phyloP scores from a whole-genome alignment of 2,329 filamentous ascomycete genomes.

The Pyricularia grisea region DNA sequence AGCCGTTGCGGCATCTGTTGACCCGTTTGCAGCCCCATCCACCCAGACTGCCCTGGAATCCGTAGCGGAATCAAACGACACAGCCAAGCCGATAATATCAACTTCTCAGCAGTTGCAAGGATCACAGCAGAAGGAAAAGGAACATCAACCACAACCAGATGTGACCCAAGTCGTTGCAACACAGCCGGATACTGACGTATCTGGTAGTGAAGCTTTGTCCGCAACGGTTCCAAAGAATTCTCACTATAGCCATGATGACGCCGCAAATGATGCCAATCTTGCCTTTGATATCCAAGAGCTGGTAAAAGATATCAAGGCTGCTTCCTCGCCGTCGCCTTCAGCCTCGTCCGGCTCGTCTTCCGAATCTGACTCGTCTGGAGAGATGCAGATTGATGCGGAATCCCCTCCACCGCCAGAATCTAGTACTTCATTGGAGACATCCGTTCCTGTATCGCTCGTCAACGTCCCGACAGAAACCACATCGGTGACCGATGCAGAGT shows the following conservation, averaged over 20 bases:
- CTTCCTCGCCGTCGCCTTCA: constrained; percentile 8
- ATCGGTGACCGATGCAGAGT: background rate
- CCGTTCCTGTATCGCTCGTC: background rate
- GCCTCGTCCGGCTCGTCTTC: constrained; percentile 6
- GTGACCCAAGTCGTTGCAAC: background rate
- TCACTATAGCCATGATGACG: background rate
- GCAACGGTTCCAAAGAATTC: background rate
- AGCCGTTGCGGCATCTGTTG: background rate
- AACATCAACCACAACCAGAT: background rate
- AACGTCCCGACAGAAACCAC: background rate
- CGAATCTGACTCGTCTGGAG: constrained; percentile 3
- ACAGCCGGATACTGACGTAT: background rate
- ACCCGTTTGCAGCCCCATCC: background rate
- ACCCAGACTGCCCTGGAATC: background rate
- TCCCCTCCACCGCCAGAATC: background rate
- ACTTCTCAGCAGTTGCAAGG: background rate
- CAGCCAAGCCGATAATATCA: background rate
- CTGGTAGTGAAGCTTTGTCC: background rate
- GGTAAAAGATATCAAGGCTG: constrained; percentile 22
- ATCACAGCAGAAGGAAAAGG: background rate
- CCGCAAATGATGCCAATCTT: constrained; percentile 15
- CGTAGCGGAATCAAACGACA: background rate
- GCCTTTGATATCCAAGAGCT: constrained; percentile 25
- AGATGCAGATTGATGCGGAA: constrained; percentile 3
- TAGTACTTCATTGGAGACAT: background rate